phyloP scores from a whole-genome alignment of 176 grass and related monocot species.

The Musa acuminata region DNA sequence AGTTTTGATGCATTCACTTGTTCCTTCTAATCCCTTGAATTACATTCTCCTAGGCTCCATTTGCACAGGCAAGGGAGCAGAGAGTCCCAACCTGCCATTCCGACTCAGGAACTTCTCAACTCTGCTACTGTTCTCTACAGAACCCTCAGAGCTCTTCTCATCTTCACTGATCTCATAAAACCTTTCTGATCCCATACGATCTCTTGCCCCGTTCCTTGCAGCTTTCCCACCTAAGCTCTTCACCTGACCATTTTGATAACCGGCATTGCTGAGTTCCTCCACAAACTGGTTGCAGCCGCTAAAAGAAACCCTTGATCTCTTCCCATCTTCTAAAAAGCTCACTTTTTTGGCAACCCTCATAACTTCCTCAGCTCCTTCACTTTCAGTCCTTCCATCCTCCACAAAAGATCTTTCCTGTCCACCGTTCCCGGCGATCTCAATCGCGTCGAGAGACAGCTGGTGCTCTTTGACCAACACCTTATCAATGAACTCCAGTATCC shows the following conservation, averaged over 20 bases:
- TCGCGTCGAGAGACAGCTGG: slow-evolving; percentile 10
- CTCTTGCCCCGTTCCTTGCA: slow-evolving; percentile 20
- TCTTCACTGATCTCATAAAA: slow-evolving; percentile 10
- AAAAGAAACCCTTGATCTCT: slow-evolving; percentile 10
- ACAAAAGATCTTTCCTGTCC: slow-evolving; percentile 1
- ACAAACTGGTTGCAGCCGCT: neutral
- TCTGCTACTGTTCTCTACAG: slow-evolving; percentile 21
- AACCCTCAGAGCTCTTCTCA: slow-evolving; percentile 33
- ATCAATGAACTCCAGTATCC: slow-evolving; percentile 78
- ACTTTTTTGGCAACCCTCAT: slow-evolving; percentile 27
- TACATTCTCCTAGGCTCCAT: slow-evolving; percentile 49
- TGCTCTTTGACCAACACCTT: slow-evolving; percentile 68
- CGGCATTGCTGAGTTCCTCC: slow-evolving; percentile 27
- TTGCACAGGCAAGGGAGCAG: slow-evolving; percentile 49
- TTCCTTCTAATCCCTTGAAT: slow-evolving; percentile 14
- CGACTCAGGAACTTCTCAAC: slow-evolving; percentile 11
- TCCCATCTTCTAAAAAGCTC: slow-evolving; percentile 31
- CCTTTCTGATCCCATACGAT: slow-evolving; percentile 9
- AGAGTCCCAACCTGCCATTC: slow-evolving; percentile 30
- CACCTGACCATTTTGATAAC: slow-evolving; percentile 8
- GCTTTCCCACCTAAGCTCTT: slow-evolving; percentile 16
- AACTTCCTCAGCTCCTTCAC: neutral
- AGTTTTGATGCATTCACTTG: neutral
- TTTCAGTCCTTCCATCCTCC: slow-evolving; percentile 5
- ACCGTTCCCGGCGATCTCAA: slow-evolving; percentile 3